Evolutionary conservation across 768 basidiomycete genomes (phyloP), one percentile per base, ranked within the genome.

Genomic region (Cantharellus anzutake): DNA sequence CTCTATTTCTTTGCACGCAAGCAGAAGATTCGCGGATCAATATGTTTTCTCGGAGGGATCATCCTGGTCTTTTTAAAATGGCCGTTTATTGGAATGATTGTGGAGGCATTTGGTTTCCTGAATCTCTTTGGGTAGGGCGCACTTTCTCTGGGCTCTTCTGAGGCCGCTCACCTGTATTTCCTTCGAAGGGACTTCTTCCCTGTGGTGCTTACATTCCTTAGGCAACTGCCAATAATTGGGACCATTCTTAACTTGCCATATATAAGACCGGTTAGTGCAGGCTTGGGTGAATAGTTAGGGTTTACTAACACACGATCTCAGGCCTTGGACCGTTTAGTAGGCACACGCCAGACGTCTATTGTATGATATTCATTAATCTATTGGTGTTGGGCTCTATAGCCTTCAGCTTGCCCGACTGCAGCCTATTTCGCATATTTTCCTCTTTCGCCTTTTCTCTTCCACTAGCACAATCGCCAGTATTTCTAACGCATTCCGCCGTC

Each of bases 1-100:
- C 93, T 96, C 73, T 89, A 90, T 72, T 98, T 99, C 75, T 98
- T 99, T 72, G 86, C 93, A 40, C 81, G 96, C 62, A 86, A 80
- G 69, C 87, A 98, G 71, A 99, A 99, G 72, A 72, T 97, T 63
- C 80, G 96, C 16, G 96, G 96, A 51, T 85, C 88, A 3, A 63
- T 78, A 55, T 92, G 89, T 69, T 94, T 94, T 75, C 69, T 94
- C 44, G 87, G 86, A 39, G 91, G 91, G 14, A 84, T 98, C 63
- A 68, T 90, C 14, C 82, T 99, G 62, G 92, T 98, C 14, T 99
- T 99, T 71, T 65, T 87, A 70, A 97, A 93, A 70, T 88, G 91
- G 80, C 92, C 94, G 0, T 91, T 96, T 71, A 71, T 91, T 62
- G 96, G 96, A 42, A 83, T 98, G 73, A 68, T 90, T 56, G 80